These are phyloP conservation scores for Venturia asperata DNA, from an alignment of 2,329 filamentous ascomycete species.

Conservation along the genomic window DNA sequence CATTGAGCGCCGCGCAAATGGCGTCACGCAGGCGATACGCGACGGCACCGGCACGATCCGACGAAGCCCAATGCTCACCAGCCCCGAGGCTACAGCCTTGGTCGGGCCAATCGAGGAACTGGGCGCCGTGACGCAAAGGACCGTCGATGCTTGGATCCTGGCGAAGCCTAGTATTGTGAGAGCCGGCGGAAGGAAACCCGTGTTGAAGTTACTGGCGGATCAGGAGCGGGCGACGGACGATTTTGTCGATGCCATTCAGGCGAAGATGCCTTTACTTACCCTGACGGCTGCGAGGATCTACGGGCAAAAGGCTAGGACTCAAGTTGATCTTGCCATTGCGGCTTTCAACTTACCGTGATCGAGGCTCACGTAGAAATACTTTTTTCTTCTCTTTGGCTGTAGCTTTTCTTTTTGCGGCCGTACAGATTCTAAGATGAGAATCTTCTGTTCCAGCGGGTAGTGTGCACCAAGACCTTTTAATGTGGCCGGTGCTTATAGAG, in stretches of 20 bases:
- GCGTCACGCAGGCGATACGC: not conserved
- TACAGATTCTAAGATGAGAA: too few relatives aligned
- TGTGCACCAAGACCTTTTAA: too few relatives aligned
- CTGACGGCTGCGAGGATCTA: not conserved
- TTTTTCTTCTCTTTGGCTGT: too few relatives aligned
- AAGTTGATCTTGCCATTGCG: not conserved
- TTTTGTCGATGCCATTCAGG: not conserved
- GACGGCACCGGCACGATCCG: not conserved
- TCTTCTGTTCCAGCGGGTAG: too few relatives aligned
- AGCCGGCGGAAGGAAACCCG: not conserved
- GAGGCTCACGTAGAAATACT: too few relatives aligned
- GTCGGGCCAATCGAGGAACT: not conserved
- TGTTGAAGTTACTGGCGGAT: not conserved
- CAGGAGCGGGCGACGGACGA: not conserved
- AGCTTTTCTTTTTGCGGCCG: too few relatives aligned
- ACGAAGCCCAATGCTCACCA: not conserved
- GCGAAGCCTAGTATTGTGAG: not conserved
- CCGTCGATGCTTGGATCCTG: conserved; percentile 5
- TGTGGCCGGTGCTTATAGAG: too few relatives aligned
- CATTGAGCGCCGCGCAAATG: not conserved
- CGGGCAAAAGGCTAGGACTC: not conserved
- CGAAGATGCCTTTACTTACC: not conserved
- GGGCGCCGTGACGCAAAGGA: not conserved
- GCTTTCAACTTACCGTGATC: not conserved
- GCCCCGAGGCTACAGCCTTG: not conserved